These are phyloP conservation scores for Leptographium flavum DNA, from an alignment of 2,329 filamentous ascomycete genomes.

Conservation along the genomic window DNA sequence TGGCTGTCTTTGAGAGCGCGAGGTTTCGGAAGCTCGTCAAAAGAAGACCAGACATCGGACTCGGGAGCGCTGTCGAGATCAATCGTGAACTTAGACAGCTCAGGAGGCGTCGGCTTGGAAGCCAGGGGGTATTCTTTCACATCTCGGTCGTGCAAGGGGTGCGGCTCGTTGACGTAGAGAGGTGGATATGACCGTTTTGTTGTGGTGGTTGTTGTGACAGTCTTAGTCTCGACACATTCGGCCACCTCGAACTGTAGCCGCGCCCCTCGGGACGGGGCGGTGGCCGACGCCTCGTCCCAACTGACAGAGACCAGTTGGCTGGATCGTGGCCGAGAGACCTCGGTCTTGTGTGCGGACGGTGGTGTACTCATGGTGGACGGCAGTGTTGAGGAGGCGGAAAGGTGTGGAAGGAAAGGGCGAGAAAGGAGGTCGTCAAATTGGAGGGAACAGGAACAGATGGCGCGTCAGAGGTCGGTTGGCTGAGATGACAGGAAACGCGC, in stretches of 20 bases:
- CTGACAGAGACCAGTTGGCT: slow-evolving; percentile 21
- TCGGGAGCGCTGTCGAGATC: slow-evolving; percentile 45
- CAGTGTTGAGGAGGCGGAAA: too few species aligned
- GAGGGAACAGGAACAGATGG: background rate
- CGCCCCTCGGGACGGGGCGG: slow-evolving; percentile 12
- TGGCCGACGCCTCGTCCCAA: slow-evolving; percentile 18
- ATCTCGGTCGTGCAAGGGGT: slow-evolving; percentile 58
- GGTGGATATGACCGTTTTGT: slow-evolving; percentile 76
- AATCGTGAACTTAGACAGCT: slow-evolving; percentile 65
- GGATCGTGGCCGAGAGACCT: slow-evolving; percentile 18
- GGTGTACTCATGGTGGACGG: slow-evolving; percentile 8
- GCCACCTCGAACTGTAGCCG: slow-evolving; percentile 42
- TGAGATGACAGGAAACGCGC: background rate
- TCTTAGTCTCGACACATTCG: slow-evolving; percentile 54
- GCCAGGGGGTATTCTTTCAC: slow-evolving; percentile 84
- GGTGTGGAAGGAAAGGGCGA: too few species aligned
- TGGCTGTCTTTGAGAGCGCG: slow-evolving; percentile 6
- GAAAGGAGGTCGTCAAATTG: too few species aligned
- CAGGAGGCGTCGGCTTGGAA: slow-evolving; percentile 63
- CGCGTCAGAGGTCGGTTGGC: background rate
- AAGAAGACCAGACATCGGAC: slow-evolving; percentile 20
- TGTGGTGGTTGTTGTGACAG: slow-evolving; percentile 81
- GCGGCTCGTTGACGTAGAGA: slow-evolving; percentile 62
- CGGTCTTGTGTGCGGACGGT: slow-evolving; percentile 14
- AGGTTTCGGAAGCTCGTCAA: slow-evolving; percentile 9